Evolutionary conservation across 2,329 filamentous ascomycete species (phyloP), one percentile per base, ranked within the genome.

Genomic region (Aspergillus latus): DNA sequence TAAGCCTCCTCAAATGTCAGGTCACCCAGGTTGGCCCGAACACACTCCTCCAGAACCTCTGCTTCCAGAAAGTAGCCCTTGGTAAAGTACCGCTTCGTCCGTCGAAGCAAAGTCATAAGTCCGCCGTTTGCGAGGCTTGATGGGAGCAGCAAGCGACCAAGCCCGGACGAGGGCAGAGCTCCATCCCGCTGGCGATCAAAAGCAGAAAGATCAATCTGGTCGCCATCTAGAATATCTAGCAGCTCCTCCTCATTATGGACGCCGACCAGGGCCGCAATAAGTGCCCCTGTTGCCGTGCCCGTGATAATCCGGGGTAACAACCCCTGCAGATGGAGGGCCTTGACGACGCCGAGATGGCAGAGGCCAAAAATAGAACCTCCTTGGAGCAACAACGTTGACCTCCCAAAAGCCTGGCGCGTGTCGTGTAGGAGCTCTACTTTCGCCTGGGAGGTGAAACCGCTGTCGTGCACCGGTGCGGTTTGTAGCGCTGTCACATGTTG

Each of bases 1-100:
- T 92, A 96, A 0, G 93, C 93, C 75, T 97, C 93, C 72, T 95
- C 90, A 67, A 97, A 97, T 0, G 92, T 97, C 59, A 96, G 71
- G 66, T 96, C 89, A 8, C 92, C 92, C 11, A 96, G 86, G 63
- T 96, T 96, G 11, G 87, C 85, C 56, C 88, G 83, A 11, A 97
- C 88, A 63, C 90, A 93, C 57, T 92, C 85, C 68, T 95, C 91
- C 45, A 97, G 76, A 8, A 95, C 87, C 40, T 82, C 84, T 3
- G 90, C 85, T 70, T 97, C 92, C 30, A 96, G 81, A 57, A 96
- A 89, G 67, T 95, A 91, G 0, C 92, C 92, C 63, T 92, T 88
- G 39, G 79, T 79, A 49, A 87, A 79, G 67, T 93, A 92, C 45
- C 92, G 83, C 53, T 77, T 79, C 8, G 89, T 68, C 46, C 91